Base-by-base conservation (phyloP, 768 basidiomycete genomes). In the Naganishia randhawae region DNA sequence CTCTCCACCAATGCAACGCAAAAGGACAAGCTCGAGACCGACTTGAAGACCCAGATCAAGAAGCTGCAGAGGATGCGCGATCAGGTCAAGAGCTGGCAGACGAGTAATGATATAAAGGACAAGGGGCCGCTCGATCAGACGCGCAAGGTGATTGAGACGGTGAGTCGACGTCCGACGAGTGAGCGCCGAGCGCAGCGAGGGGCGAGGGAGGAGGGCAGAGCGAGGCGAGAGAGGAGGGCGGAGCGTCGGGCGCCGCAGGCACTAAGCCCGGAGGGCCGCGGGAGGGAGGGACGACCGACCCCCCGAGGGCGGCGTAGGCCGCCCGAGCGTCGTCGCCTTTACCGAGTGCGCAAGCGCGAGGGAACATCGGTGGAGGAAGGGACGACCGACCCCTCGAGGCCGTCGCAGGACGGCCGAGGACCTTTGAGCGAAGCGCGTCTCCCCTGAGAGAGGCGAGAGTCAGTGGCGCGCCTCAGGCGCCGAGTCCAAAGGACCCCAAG, bases 41-140 rank as follows among this genome's bases (percentile, higher is more conserved):
- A 98, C 74, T 83, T 98, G 78, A 93, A 98, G 83, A 95, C 93
- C 57, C 96, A 99, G 84, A 98, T 99, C 77, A 99, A 99, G 87
- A 91, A 91, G 80, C 84, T 91, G 0, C 89, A 91, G 80, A 85
- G 89, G 69, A 80, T 90, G 71, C 83, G 89, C 71, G 89, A 91
- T 82, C 89, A 91, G 83, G 90, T 91, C 81, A 91, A 91, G 82
- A 92, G 92, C 1, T 99, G 96, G 96, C 87, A 95, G 51, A 89
- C 92, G 51, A 92, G 88, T 81, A 92, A 91, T 80, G 96, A 99
- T 82, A 96, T 99, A 81, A 98, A 98, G 84, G 96, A 99, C 86
- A 99, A 98, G 86, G 85, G 87, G 16, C 83, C 86, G 69, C 84
- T 99, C 74, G 81, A 95, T 76, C 96, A 98, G 50, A 93, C 95